Evolutionary conservation across 2,329 filamentous ascomycete genomes (phyloP), one percentile per base, ranked within the genome.

Genomic region (Fusarium liriodendri): DNA sequence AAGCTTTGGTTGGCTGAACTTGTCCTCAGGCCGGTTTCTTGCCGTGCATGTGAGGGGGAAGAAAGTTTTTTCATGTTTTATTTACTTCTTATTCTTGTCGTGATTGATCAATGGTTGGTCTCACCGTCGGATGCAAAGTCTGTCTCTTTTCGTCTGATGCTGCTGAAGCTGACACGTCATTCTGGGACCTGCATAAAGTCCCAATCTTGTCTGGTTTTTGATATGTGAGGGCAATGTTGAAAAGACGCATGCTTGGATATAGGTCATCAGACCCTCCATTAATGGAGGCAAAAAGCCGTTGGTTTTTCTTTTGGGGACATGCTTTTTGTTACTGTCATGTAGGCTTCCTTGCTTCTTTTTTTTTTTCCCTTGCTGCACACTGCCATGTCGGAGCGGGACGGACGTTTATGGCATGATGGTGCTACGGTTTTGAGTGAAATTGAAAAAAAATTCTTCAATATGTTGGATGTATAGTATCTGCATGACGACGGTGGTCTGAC

Each of bases 91-190:
- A 35, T 27, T 16, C 50, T 54, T 54, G 27, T 32, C 27, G 13
- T 52, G 27, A 16, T 7, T 7, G n/a, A n/a, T 54, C 27, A 54
- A n/a, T 32, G 47, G 50, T 62, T 57, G 38, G 61, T 57, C 58
- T 69, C 33, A 52, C 55, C 16, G 45, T 40, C 27, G 57, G 38
- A 45, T 66, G 38, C n/a, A 6, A 55, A 38, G 37, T 20, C 33
- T 18, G 47, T 52, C 47, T 32, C 29, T 64, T 29, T 57, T 64
- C 22, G 27, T 64, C 37, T 22, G 47, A 25, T 62, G 29, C 38
- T 71, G 57, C 38, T 71, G 57, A 71, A 37, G 70, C 67, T 71
- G 73, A 76, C 71, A 76, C 62, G 67, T 73, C 73, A 71, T 66
- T 54, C 47, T 20, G 47, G 47, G 47, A 54, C 47, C 27, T 57